These are phyloP conservation scores for Blepharisma japonicum DNA, from an alignment of 73 alveolate species.

Conservation along the genomic window DNA sequence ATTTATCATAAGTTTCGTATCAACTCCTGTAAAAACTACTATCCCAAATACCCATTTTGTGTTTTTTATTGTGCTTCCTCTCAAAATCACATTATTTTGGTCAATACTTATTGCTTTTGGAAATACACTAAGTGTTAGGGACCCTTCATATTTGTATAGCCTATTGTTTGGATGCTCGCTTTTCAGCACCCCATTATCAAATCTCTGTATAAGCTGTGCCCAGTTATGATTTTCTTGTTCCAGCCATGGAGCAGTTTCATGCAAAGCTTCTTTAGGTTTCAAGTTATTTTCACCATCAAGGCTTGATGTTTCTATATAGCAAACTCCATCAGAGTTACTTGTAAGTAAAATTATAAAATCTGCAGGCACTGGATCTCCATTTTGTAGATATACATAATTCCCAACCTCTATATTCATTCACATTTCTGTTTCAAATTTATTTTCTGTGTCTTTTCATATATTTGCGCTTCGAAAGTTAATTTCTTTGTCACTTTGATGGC, in stretches of 20 bases:
- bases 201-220: not conserved
- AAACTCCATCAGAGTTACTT: slow-evolving; percentile 61
- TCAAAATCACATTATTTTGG: slow-evolving; percentile 67
- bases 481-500: not conserved
- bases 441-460: not conserved
- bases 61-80: slow-evolving; percentile 91
- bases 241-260: slow-evolving; percentile 50
- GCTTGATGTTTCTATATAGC: slow-evolving; percentile 92
- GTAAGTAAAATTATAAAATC: slow-evolving; percentile 73
- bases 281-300: slow-evolving; percentile 98
- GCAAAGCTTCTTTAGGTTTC: slow-evolving; percentile 77
- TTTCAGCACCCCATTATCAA: slow-evolving; percentile 15
- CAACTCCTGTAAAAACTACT: slow-evolving; percentile 89
- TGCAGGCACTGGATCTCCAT: slow-evolving; percentile 71
- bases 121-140: not conserved
- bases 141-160: not conserved
- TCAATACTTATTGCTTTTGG: slow-evolving; percentile 31
- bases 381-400: not conserved
- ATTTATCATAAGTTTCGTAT: slow-evolving; percentile 92
- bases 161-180: not conserved
- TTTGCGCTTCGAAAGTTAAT: not conserved
- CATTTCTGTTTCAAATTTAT: not conserved
- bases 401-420: slow-evolving; percentile 2
- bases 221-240: slow-evolving; percentile 38
- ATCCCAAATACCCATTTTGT: slow-evolving; percentile 85